Evolutionary conservation across 768 basidiomycete species (phyloP).

Genomic region (Tephrocybe rancida): DNA sequence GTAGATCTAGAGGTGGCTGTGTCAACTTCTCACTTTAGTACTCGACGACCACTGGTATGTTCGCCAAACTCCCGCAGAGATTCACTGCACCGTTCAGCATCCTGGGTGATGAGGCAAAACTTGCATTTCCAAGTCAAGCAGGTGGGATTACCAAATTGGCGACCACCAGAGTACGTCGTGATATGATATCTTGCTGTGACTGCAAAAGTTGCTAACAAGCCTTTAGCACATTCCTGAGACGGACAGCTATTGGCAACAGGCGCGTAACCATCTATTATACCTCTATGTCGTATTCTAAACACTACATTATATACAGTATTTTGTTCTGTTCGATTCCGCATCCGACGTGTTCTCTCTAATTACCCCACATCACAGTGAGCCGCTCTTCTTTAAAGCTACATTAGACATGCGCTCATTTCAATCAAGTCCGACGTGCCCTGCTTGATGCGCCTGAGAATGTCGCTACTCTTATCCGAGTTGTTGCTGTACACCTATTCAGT

Average conservation of each 20-base stretch:
- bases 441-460: slow-evolving; percentile 86
- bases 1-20: slow-evolving; percentile 17
- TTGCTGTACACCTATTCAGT: slow-evolving; percentile 70
- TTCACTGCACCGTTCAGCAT: slow-evolving; percentile 78
- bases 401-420: slow-evolving; percentile 10
- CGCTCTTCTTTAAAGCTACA: slow-evolving; percentile 2
- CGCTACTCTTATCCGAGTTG: slow-evolving; percentile 74
- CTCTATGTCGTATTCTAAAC: neutral
- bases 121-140: slow-evolving; percentile 84
- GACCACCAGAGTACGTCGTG: slow-evolving; percentile 63
- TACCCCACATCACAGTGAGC: slow-evolving; percentile 81
- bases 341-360: slow-evolving; percentile 92
- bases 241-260: slow-evolving; percentile 93
- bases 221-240: slow-evolving; percentile 69
- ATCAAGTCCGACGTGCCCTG: slow-evolving; percentile 78
- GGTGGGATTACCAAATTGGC: slow-evolving; percentile 79
- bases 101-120: slow-evolving; percentile 85
- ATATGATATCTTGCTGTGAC: neutral
- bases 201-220: slow-evolving; percentile 6
- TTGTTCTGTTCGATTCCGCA: slow-evolving; percentile 83
- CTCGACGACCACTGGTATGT: slow-evolving; percentile 52
- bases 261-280: slow-evolving; percentile 31
- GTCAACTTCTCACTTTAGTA: neutral
- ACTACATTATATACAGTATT: slow-evolving; percentile 53
- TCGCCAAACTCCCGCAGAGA: slow-evolving; percentile 71